Evolutionary conservation across 805 yeast genomes (phyloP).

Genomic region (Wickerhamomyces bisporus): DNA sequence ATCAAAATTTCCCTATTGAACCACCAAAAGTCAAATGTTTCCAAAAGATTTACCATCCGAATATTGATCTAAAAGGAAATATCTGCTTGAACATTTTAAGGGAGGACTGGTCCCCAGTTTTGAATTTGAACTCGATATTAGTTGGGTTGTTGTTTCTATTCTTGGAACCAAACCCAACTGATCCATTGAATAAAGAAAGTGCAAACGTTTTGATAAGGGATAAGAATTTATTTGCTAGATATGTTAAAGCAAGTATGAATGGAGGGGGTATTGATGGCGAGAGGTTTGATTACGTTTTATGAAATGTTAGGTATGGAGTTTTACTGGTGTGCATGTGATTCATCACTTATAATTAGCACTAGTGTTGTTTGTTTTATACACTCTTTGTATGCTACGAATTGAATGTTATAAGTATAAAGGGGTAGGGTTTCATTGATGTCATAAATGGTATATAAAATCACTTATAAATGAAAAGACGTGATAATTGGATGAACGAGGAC

Average conservation of each 20-base stretch:
- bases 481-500: too few species aligned
- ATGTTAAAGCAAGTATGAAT: conserved; percentile 60
- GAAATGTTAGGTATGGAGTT: background rate
- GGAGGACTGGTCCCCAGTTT: conserved; percentile 95
- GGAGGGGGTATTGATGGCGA: conserved; percentile 63
- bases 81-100: conserved; percentile 86
- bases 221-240: conserved; percentile 43
- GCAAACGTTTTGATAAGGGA: conserved; percentile 52
- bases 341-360: too few species aligned
- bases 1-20: conserved; percentile 80
- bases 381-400: too few species aligned
- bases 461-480: too few species aligned
- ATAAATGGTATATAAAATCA: too few species aligned
- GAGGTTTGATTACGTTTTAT: conserved; percentile 56
- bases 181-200: conserved; percentile 90
- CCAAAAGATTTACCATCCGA: conserved; percentile 84
- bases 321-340: too few species aligned
- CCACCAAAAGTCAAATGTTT: conserved; percentile 80
- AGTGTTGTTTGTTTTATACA: too few species aligned
- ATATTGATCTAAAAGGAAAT: conserved; percentile 85
- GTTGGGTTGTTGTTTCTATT: conserved; percentile 84
- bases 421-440: too few species aligned
- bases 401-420: too few species aligned
- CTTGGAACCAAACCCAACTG: conserved; percentile 85
- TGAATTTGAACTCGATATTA: conserved; percentile 73